Percentiles rank a stretch among this genome's conserved stretches.
Evolutionary conservation across 257 asterid species (phyloP).

Genomic region (Fraxinus americana): DNA sequence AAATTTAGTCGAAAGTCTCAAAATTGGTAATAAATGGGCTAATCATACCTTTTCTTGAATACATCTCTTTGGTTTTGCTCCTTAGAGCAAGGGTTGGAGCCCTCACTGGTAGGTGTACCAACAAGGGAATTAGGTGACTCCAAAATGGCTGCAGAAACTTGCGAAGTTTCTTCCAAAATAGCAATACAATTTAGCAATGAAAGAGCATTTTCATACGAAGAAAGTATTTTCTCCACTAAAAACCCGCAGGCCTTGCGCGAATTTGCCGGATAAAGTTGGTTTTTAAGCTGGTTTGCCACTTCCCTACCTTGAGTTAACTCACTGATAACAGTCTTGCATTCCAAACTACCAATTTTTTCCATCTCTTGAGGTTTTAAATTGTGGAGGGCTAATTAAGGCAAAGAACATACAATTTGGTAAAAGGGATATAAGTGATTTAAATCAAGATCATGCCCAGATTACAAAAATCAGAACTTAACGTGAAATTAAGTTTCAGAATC

Average conservation of each 20-base stretch:
- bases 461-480: neutral
- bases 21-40: neutral
- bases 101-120: conserved; percentile 46
- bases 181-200: conserved; percentile 40
- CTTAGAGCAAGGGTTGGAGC: conserved; percentile 33
- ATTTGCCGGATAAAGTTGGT: conserved; percentile 35
- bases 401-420: neutral
- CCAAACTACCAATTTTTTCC: conserved; percentile 44
- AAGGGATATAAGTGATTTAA: neutral
- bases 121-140: conserved; percentile 33
- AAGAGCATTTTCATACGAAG: conserved; percentile 68
- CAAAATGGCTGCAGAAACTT: neutral
- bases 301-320: conserved; percentile 71
- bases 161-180: conserved; percentile 31
- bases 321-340: conserved; percentile 33
- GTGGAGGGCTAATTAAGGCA: neutral
- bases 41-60: conserved; percentile 56
- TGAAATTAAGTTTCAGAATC: no score
- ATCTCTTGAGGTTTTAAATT: conserved; percentile 25
- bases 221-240: conserved; percentile 54
- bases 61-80: conserved; percentile 30
- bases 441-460: neutral
- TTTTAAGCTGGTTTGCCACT: conserved; percentile 64
- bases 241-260: conserved; percentile 36
- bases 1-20: neutral